Evolutionary conservation across 331 rosid species (phyloP), one percentile per base, ranked within the genome.

Genomic region (Rosa hybrid): DNA sequence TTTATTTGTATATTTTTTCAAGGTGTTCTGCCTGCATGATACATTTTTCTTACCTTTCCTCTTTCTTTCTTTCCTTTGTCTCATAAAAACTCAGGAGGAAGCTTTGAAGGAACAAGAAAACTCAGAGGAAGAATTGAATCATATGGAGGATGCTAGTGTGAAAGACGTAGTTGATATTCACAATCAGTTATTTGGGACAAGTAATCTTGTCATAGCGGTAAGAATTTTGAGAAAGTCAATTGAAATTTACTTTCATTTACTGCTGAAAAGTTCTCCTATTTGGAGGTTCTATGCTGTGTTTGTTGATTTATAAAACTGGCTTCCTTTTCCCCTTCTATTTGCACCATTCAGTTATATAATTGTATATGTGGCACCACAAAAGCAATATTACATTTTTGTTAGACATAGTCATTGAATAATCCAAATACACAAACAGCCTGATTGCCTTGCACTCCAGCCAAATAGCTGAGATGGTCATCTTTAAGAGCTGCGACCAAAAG

Each of bases 171-270:
- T 93, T 72, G 69, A 72, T 51, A 83, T 87, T 86, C 98, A 95
- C 82, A 81, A 84, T 86, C 88, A 84, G 78, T 77, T 93, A 77
- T 95, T 95, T 86, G 98, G 98, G 63, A 90, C 92, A 78, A 80
- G 53, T 80, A 88, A 90, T 87, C 90, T 91, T 17, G 81, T 88
- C 80, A 82, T 82, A 63, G 78, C 73, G 53, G 98, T 94, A 87
- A 94, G 98, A 88, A 23, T 18, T 16, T 18, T 80, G 45, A 7
- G 30, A 76, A 56, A 41, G 45, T 67, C 30, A 30, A 41, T 81
- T 6, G 53, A 38, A 8, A 57, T 56, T 68, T 39, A 48, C 46
- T 46, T 72, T 1, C 23, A 41, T 27, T 71, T 42, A 25, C 44
- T 51, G 46, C 67, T 74, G 38, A 75, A 8, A n/a, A 14, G 5